A percentile compares a stretch with the other conserved stretches of the same genome.
phyloP scores from a whole-genome alignment of 1,284 basidiomycete species.

The Volvariella volvacea region DNA sequence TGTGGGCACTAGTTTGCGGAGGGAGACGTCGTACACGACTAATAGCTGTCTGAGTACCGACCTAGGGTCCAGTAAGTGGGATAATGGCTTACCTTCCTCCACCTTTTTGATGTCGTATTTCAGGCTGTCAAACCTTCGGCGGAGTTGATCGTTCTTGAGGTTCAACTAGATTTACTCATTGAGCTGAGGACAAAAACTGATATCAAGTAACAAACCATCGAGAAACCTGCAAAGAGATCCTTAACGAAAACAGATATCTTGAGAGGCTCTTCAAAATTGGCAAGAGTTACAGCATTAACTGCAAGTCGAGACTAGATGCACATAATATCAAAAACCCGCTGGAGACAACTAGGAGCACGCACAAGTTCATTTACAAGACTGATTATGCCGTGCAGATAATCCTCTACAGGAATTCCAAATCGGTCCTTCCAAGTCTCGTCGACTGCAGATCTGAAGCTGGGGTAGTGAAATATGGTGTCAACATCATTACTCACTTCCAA shows the following conservation, averaged over 20 bases:
- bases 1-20: slow-evolving; percentile 51
- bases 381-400: slow-evolving; percentile 83
- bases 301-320: slow-evolving; percentile 64
- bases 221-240: slow-evolving; percentile 76
- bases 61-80: slow-evolving; percentile 8
- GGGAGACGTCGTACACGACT: slow-evolving; percentile 83
- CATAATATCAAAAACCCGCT: slow-evolving; percentile 7
- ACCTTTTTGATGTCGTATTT: slow-evolving; percentile 89
- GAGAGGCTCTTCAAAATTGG: slow-evolving; percentile 75
- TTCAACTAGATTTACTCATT: slow-evolving; percentile 51
- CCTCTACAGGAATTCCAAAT: slow-evolving; percentile 64
- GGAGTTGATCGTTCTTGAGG: slow-evolving; percentile 78
- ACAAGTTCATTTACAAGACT: slow-evolving; percentile 79
- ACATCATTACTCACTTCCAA: slow-evolving; percentile 57
- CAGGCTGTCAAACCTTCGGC: slow-evolving; percentile 74
- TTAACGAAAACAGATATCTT: slow-evolving; percentile 78
- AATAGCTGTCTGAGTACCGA: slow-evolving; percentile 8
- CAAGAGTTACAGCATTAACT: slow-evolving; percentile 78
- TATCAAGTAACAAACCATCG: slow-evolving; percentile 46
- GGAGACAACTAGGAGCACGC: slow-evolving; percentile 14
- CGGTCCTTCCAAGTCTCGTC: slow-evolving; percentile 64
- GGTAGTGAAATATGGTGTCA: slow-evolving; percentile 3
- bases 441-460: slow-evolving; percentile 34
- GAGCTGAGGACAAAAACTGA: slow-evolving; percentile 1
- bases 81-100: slow-evolving; percentile 65